Evolutionary conservation across 2,329 filamentous ascomycete genomes (phyloP).

Genomic region (Grosmannia huntii): DNA sequence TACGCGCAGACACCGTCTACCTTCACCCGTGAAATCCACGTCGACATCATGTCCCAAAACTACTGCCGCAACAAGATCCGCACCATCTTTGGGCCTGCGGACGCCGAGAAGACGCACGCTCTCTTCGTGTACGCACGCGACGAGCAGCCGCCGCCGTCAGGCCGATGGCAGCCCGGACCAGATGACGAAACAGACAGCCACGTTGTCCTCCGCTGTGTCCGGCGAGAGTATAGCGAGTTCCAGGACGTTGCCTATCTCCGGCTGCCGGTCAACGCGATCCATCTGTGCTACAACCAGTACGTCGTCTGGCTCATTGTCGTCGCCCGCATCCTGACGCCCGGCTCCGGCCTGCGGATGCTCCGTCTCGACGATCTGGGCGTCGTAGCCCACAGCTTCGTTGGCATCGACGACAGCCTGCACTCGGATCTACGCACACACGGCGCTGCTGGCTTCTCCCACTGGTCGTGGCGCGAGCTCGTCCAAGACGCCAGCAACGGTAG

Average conservation of each 20-base stretch:
- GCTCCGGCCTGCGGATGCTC: conserved; percentile 5
- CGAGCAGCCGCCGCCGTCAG: background rate
- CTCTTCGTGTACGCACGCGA: conserved; percentile 4
- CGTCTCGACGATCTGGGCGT: background rate
- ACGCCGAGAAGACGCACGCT: background rate
- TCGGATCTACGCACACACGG: background rate
- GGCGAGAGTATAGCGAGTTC: too few relatives aligned
- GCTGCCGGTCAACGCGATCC: background rate
- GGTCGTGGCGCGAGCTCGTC: background rate
- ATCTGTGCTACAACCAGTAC: conserved; percentile 4
- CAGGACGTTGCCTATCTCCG: conserved; percentile 8
- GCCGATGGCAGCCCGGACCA: background rate
- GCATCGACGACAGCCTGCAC: background rate
- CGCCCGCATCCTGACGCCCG: conserved; percentile 9
- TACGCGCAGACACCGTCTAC: background rate
- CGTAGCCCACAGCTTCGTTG: background rate
- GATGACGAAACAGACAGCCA: background rate
- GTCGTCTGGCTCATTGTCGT: background rate
- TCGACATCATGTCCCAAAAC: background rate
- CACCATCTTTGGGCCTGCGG: background rate
- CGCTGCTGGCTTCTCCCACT: background rate
- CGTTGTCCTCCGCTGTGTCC: conserved; percentile 2
- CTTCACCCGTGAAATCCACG: background rate
- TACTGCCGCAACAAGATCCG: background rate
- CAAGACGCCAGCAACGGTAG: background rate